phyloP scores from a whole-genome alignment of 192 early-diverging fungal genomes.

The Linnemannia exigua region DNA sequence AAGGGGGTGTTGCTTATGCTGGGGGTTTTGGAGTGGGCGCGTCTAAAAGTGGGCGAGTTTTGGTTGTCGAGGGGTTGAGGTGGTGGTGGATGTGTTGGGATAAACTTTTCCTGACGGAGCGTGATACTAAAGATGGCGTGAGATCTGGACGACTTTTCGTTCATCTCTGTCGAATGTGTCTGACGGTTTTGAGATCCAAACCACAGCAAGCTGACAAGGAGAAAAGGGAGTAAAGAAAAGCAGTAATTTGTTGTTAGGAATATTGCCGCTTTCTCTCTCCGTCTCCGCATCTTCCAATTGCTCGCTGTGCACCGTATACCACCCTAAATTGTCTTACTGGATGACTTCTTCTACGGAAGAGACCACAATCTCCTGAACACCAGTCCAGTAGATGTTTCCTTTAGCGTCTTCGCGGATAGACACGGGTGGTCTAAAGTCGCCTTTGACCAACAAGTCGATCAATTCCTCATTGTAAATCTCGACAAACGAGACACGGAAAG shows the following conservation, averaged over 20 bases:
- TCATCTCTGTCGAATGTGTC: constrained; percentile 98
- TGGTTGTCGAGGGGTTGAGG: constrained; percentile 13
- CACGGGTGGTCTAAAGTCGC: constrained; percentile 70
- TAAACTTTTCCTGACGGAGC: constrained; percentile 81
- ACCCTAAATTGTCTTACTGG: constrained; percentile 53
- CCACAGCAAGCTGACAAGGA: constrained; percentile 65
- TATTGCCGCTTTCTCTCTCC: neutral
- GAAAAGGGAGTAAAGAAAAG: neutral
- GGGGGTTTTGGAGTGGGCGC: constrained; percentile 23
- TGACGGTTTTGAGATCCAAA: constrained; percentile 83
- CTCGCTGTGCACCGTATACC: neutral
- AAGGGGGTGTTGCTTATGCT: constrained; percentile 18
- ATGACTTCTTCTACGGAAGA: constrained; percentile 80
- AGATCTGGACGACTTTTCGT: constrained; percentile 92
- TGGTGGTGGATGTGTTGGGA: constrained; percentile 45
- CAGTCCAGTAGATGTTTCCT: constrained; percentile 90
- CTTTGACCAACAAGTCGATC: constrained; percentile 87
- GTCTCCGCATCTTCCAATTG: constrained; percentile 23
- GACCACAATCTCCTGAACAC: constrained; percentile 85
- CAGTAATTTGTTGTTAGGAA: neutral
- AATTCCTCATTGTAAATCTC: constrained; percentile 99
- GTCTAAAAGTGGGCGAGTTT: constrained; percentile 25
- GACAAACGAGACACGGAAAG: constrained; percentile 87
- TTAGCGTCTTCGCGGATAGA: constrained; percentile 88
- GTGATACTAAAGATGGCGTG: constrained; percentile 98